Evolutionary conservation across 2,329 filamentous ascomycete genomes (phyloP), one percentile per base, ranked within the genome.

Genomic region (Cladosporium sphaerospermum): DNA sequence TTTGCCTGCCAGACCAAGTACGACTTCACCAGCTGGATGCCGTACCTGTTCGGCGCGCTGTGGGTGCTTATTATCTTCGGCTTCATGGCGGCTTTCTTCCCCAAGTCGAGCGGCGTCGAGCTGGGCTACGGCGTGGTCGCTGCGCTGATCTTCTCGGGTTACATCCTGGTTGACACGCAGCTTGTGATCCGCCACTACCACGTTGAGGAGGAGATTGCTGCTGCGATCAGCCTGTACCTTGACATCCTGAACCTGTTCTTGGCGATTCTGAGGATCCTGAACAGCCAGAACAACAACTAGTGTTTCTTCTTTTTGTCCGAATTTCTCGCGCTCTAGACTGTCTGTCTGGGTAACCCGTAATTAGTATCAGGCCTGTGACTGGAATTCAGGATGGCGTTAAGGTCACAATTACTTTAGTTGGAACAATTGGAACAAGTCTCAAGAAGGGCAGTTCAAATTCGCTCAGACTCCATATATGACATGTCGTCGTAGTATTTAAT

Each of bases 1-100:
- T 97, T 99, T 70, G 93, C 93, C 46, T 96, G 91, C 81, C 93
- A 99, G 77, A 88, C 88, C 59, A 95, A 95, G 71, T 99, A 99
- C 69, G 93, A 99, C 76, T 99, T 99, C 70, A 97, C 92, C 1
- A 86, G 83, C 59, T 99, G 93, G 92, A 88, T 92, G 77, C 92
- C 93, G 14, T 97, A 96, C 69, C 82, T 97, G 3, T 95, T 95
- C 65, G 91, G 91, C 54, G 85, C 79, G 0, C 80, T 99, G 14
- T 97, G 93, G 93, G 85, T 88, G 6, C 74, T 96, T 55, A 79
- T 99, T 58, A 77, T 99, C 39, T 96, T 97, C 67, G 88, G 93
- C 47, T 93, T 99, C 77, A 90, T 97, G 81, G 79, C 85, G 59
- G 81, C 83, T 60, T 97, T 97, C 78, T 85, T 99, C 74, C 91